Evolutionary conservation across 2,329 filamentous ascomycete species (phyloP).

Genomic region (Zymoseptoria brevis): DNA sequence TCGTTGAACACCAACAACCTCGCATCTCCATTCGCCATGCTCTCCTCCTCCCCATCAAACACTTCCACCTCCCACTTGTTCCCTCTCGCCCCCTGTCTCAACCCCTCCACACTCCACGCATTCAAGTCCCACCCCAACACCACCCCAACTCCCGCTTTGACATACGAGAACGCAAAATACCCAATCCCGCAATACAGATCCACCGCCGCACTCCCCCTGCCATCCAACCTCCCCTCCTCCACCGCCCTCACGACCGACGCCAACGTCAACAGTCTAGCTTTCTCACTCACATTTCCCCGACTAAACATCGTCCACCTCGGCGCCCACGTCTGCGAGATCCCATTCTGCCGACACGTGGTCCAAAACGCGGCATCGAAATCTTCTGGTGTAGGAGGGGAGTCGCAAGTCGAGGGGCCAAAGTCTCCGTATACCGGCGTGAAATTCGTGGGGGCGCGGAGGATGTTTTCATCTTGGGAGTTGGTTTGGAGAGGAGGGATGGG

Average conservation of each 20-base stretch:
- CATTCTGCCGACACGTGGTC: conserved; percentile 66
- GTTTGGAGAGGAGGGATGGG: conserved; percentile 39
- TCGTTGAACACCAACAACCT: conserved; percentile 36
- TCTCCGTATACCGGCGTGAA: conserved; percentile 64
- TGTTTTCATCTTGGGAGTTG: conserved; percentile 49
- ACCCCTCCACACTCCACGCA: conserved; percentile 41
- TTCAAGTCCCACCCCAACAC: conserved; percentile 90
- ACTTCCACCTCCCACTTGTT: conserved; percentile 33
- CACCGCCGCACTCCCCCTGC: conserved; percentile 37
- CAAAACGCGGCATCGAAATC: conserved; percentile 68
- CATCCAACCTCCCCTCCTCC: conserved; percentile 27
- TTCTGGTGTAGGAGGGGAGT: conserved; percentile 18
- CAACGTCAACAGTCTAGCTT: conserved; percentile 59
- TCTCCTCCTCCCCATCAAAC: neutral
- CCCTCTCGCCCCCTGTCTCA: conserved; percentile 32
- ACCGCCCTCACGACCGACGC: conserved; percentile 27
- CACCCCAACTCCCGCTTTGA: conserved; percentile 55
- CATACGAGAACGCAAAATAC: conserved; percentile 85
- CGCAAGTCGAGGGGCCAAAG: conserved; percentile 53
- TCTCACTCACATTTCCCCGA: conserved; percentile 82
- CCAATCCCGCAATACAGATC: conserved; percentile 91
- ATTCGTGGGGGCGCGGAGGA: conserved; percentile 63
- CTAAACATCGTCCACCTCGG: conserved; percentile 92
- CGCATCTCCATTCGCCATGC: conserved; percentile 5
- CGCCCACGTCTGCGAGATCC: conserved; percentile 77